A percentile compares a stretch with the other conserved stretches of the same genome.
These are phyloP conservation scores for Cytospora piceicola DNA, from an alignment of 2,329 filamentous ascomycete genomes.

Conservation along the genomic window DNA sequence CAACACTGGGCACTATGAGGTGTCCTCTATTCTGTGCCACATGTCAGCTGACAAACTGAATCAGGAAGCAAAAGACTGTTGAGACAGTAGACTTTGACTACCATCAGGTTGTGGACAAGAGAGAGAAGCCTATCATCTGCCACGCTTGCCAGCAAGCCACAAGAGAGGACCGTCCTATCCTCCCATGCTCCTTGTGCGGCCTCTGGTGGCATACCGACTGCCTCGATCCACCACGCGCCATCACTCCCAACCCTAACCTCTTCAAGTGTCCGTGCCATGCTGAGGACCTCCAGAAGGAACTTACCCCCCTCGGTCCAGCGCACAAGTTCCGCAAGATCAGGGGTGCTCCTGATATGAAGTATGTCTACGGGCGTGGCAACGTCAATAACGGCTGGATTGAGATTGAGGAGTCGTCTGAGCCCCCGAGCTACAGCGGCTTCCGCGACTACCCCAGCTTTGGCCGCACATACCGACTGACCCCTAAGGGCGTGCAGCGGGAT, in stretches of 20 bases:
- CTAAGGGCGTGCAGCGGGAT: slow-evolving; percentile 25
- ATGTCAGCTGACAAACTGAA: slow-evolving; percentile 39
- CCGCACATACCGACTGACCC: slow-evolving; percentile 10
- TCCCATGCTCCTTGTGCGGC: slow-evolving; percentile 83
- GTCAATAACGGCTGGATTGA: slow-evolving; percentile 75
- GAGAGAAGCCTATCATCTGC: slow-evolving; percentile 78
- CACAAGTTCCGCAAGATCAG: slow-evolving; percentile 66
- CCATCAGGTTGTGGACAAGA: slow-evolving; percentile 69
- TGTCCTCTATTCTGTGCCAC: background rate
- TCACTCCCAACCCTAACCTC: slow-evolving; percentile 74
- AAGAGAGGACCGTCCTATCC: slow-evolving; percentile 69
- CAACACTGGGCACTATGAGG: background rate
- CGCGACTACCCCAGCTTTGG: slow-evolving; percentile 24
- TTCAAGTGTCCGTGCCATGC: slow-evolving; percentile 92
- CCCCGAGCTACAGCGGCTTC: slow-evolving; percentile 40
- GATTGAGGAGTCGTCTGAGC: slow-evolving; percentile 60
- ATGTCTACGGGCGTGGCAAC: slow-evolving; percentile 64
- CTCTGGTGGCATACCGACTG: slow-evolving; percentile 93
- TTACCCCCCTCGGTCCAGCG: slow-evolving; percentile 59
- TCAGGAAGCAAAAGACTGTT: slow-evolving; percentile 57
- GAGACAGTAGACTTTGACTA: slow-evolving; percentile 70
- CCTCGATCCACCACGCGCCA: slow-evolving; percentile 79
- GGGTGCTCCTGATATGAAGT: slow-evolving; percentile 54
- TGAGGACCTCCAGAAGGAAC: slow-evolving; percentile 69
- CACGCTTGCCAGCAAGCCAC: slow-evolving; percentile 72